Conservation (phyloP, 1,139 yeast genomes). For the Arxiozyma telluris region DNA sequence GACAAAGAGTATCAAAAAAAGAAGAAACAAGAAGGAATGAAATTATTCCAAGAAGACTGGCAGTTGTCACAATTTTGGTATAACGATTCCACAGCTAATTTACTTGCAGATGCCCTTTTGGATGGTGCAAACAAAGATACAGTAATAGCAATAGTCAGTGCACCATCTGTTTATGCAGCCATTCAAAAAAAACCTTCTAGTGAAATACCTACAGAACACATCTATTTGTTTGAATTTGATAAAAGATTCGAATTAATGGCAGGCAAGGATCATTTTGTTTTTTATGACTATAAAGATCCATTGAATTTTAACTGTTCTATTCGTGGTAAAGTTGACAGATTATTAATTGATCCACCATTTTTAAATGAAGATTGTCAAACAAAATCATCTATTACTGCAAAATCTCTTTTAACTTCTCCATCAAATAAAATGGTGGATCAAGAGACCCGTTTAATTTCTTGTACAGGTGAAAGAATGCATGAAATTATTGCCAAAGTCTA, state of each 20-base stretch:
- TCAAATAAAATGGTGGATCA: conserved; percentile 34
- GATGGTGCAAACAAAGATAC: conserved; percentile 69
- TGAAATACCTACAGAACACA: conserved; percentile 54
- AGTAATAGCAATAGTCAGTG: conserved; percentile 68
- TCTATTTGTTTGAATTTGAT: conserved; percentile 72
- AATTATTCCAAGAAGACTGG: conserved; percentile 82
- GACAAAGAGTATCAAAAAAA: conserved; percentile 37
- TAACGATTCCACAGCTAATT: conserved; percentile 58
- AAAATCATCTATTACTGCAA: conserved; percentile 63
- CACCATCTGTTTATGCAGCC: conserved; percentile 89
- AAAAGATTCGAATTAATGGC: conserved; percentile 65
- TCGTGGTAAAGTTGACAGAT: conserved; percentile 55
- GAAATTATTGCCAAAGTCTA: conserved; percentile 50
- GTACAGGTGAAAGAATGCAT: conserved; percentile 86
- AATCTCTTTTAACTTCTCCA: conserved; percentile 41
- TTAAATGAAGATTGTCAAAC: conserved; percentile 72
- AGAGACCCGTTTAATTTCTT: conserved; percentile 51
- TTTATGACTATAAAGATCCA: conserved; percentile 71
- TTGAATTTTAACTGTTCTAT: conserved; percentile 49
- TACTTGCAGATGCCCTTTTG: conserved; percentile 57
- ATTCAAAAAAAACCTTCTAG: conserved; percentile 44
- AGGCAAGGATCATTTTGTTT: conserved; percentile 54
- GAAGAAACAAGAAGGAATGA: conserved; percentile 40
- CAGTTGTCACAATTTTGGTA: conserved; percentile 91
- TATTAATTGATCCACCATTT: conserved; percentile 86